phyloP scores from a whole-genome alignment of 2,329 filamentous ascomycete species.

The Colletotrichum tropicicola region DNA sequence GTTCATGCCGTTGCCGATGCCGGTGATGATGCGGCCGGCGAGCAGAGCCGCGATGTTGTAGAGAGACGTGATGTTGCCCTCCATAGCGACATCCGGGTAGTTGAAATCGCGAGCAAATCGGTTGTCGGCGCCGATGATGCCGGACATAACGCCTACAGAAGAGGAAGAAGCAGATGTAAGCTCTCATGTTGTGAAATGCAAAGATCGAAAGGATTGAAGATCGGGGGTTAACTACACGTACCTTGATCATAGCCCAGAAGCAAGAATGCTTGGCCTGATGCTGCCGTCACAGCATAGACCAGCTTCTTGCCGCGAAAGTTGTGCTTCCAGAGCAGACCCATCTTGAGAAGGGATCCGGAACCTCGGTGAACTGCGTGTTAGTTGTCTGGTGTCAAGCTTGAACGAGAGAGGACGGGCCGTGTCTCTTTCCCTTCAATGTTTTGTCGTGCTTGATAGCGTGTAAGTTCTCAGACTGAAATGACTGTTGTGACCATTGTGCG shows the following conservation, averaged over 20 bases:
- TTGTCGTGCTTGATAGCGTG: too few relatives aligned
- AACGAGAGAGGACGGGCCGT: not conserved
- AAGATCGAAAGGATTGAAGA: not conserved
- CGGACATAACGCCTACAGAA: constrained; percentile 36
- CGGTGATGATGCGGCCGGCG: constrained; percentile 54
- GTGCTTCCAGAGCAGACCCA: not conserved
- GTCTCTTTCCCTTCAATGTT: too few relatives aligned
- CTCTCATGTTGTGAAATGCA: not conserved
- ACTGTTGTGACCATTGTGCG: too few relatives aligned
- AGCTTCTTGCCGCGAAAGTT: not conserved
- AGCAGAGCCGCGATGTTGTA: constrained; percentile 52
- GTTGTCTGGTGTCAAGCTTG: not conserved
- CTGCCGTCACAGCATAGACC: not conserved
- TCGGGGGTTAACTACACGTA: too few relatives aligned
- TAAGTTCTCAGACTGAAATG: not conserved
- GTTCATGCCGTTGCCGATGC: constrained; percentile 50
- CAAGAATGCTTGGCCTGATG: not conserved
- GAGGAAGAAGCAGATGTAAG: not conserved
- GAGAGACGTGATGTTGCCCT: constrained; percentile 44
- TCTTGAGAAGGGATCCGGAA: not conserved
- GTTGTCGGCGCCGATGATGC: constrained; percentile 48
- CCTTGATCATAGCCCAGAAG: not conserved
- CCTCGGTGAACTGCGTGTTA: not conserved
- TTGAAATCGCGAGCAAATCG: constrained; percentile 47
- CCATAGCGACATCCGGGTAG: constrained; percentile 45